Conservation (phyloP, 768 basidiomycete species). For the Pulveroboletus sp. region DNA sequence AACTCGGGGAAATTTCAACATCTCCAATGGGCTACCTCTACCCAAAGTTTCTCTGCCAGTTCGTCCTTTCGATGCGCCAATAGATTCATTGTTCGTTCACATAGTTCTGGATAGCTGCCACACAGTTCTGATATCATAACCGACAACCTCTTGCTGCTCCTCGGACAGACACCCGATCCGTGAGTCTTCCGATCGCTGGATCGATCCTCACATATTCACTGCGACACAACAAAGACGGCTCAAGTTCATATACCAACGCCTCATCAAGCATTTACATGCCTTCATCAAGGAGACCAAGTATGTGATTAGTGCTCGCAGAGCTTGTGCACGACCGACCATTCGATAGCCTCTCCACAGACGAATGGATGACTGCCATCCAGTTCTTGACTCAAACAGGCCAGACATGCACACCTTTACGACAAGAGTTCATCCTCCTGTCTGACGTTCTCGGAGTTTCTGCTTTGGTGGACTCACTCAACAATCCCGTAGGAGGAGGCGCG, state of each 20-base stretch:
- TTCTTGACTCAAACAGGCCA: constrained; percentile 77
- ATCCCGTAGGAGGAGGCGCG: constrained; percentile 54
- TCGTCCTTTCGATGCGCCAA: constrained; percentile 5
- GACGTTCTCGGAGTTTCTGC: constrained; percentile 76
- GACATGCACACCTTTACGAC: constrained; percentile 63
- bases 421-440: constrained; percentile 84
- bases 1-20: constrained; percentile 10
- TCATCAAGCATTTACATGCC: constrained; percentile 68
- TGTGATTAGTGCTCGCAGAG: constrained; percentile 7
- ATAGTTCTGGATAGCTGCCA: constrained; percentile 36
- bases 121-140: constrained; percentile 49
- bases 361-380: constrained; percentile 79
- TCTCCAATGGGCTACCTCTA: constrained; percentile 38
- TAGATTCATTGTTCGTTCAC: not conserved
- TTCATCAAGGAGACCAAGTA: constrained; percentile 69
- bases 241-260: constrained; percentile 45
- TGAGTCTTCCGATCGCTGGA: constrained; percentile 28
- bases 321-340: not conserved
- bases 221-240: constrained; percentile 34
- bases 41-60: constrained; percentile 42
- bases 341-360: constrained; percentile 65
- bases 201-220: too few relatives aligned
- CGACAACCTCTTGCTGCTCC: constrained; percentile 40
- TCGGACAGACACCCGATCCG: constrained; percentile 38
- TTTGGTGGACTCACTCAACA: constrained; percentile 72